A percentile compares a stretch with the other conserved stretches of the same genome.
Evolutionary conservation across 441 rosid genomes (phyloP).

Genomic region (Eruca vesicaria): DNA sequence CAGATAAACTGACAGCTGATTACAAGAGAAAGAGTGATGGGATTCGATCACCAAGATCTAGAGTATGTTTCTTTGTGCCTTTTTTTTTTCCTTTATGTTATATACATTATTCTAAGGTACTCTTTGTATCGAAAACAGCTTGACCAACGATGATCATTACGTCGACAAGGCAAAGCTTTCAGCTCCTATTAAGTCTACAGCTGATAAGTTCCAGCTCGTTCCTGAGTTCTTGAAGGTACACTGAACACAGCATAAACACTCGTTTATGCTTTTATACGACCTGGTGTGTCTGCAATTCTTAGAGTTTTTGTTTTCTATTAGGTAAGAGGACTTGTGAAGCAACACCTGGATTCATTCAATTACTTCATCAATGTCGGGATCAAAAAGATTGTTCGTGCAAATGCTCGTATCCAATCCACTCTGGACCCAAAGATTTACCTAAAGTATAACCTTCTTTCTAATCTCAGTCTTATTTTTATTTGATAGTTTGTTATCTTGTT

Average conservation of each 20-base stretch:
- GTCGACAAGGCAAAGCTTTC: conserved; percentile 54
- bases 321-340: conserved; percentile 96
- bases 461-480: too few species aligned
- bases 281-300: background rate
- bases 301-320: conserved; percentile 9
- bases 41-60: too few species aligned
- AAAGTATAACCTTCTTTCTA: conserved; percentile 32
- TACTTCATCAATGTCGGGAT: conserved; percentile 77
- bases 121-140: conserved; percentile 19
- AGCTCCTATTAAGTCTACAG: conserved; percentile 65
- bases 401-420: conserved; percentile 51
- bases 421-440: conserved; percentile 60
- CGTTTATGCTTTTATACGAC: too few species aligned
- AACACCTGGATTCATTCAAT: conserved; percentile 87
- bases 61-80: too few species aligned
- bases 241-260: background rate
- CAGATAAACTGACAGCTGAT: too few species aligned
- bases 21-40: too few species aligned
- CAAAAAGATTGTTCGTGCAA: conserved; percentile 87
- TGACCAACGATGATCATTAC: conserved; percentile 16
- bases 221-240: conserved; percentile 89
- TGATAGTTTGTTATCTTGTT: too few species aligned
- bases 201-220: conserved; percentile 69
- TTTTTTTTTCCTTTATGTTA: background rate
- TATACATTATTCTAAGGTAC: too few species aligned